Evolutionary conservation across 345 rosid species (phyloP), one percentile per base, ranked within the genome.

Genomic region (Isatis tinctoria): DNA sequence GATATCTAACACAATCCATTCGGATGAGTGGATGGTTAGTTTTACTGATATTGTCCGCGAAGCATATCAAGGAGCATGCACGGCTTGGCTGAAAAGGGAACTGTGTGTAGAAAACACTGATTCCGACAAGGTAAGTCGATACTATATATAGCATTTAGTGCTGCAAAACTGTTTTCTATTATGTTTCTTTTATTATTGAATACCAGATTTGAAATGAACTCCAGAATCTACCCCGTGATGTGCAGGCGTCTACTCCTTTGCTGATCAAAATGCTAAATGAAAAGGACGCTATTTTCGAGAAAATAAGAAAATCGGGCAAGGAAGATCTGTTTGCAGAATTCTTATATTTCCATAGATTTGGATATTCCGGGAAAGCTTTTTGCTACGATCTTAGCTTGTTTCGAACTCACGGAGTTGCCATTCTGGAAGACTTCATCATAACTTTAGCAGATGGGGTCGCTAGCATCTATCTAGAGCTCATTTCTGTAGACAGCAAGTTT

Each of bases 391-490:
- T 69, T 36, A 75, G 78, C 74, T 81, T 94, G 81, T 88, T 89
- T 79, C 59, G 71, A 44, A 63, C 66, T 33, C 85, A 86, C 40
- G 97, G 89, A 64, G 86, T 77, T 69, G 82, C 96, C 74, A 83
- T 91, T 74, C 79, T 94, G 81, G 96, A 94, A 84, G 96, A 94
- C 83, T 81, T 91, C 83, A 85, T 89, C 62, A 88, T 94, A 79
- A 81, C 88, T 33, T 70, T 94, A 72, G 97, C 98, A 1, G 96
- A 94, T 80, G 91, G 90, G 60, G 76, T 94, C 52, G 96, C 97
- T 32, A 91, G 85, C 73, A 75, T 81, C 61, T 94, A 86, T 84
- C 76, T 94, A 80, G 96, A 94, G 86, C 91, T 94, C 74, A 88
- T 91, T 69, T 94, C 98, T 32, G 90, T 94, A 45, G 98, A 94